Conservation (phyloP, 1,139 yeast species). For the Pichia sp. region DNA sequence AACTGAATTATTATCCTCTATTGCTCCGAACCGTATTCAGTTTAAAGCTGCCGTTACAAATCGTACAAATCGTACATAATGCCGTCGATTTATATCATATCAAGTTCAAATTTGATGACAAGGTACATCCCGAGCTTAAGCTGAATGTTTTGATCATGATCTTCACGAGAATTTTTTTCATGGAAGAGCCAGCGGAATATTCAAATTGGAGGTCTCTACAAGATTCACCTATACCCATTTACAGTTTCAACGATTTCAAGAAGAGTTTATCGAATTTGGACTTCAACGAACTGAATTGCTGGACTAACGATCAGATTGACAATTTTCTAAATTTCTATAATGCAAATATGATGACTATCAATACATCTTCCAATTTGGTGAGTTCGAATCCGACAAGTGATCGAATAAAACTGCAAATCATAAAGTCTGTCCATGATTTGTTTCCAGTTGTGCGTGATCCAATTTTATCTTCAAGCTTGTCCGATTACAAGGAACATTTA, state of each 20-base stretch:
- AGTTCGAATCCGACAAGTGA: slow-evolving; percentile 7
- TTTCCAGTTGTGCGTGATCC: too few relatives aligned
- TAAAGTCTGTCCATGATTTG: slow-evolving; percentile 5
- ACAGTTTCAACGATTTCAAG: slow-evolving; percentile 21
- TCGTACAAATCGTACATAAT: slow-evolving; percentile 14
- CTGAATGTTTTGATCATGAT: too few relatives aligned
- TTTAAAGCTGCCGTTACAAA: slow-evolving; percentile 23
- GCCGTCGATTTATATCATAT: slow-evolving; percentile 9
- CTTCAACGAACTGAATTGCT: slow-evolving; percentile 27
- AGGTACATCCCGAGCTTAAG: slow-evolving; percentile 22
- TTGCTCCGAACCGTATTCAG: slow-evolving; percentile 15
- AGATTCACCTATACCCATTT: too few relatives aligned
- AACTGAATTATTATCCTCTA: slow-evolving; percentile 20
- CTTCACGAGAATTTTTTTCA: background rate
- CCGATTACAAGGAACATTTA: too few relatives aligned
- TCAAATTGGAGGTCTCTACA: background rate
- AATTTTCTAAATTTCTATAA: slow-evolving; percentile 37
- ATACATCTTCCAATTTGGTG: slow-evolving; percentile 13
- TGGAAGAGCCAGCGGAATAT: too few relatives aligned
- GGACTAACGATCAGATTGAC: slow-evolving; percentile 34
- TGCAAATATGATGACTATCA: slow-evolving; percentile 24
- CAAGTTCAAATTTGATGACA: slow-evolving; percentile 6
- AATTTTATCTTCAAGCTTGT: too few relatives aligned
- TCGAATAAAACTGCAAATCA: slow-evolving; percentile 3
- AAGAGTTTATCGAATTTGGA: slow-evolving; percentile 17